Conservation (phyloP, 345 rosid genomes). For the Citrus cavaleriei region DNA sequence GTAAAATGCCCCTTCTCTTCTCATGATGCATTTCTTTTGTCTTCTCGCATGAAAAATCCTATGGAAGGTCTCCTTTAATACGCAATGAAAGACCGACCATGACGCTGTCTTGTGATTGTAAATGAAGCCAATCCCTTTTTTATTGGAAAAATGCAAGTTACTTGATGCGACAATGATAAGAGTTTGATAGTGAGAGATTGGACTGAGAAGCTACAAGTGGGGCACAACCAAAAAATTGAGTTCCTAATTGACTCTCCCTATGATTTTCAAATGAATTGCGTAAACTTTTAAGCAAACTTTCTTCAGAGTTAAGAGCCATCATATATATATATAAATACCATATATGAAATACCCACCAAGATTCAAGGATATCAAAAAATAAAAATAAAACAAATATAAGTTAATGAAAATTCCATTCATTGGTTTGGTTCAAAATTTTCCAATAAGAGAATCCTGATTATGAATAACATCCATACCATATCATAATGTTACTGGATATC, state of each 20-base stretch:
- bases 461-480: conserved; percentile 8
- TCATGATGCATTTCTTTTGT: too few relatives aligned
- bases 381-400: background rate
- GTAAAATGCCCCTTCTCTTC: too few relatives aligned
- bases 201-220: background rate
- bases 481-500: background rate
- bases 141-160: background rate
- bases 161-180: background rate
- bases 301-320: too few relatives aligned
- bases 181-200: background rate
- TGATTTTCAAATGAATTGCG: too few relatives aligned
- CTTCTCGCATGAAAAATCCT: too few relatives aligned
- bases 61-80: too few relatives aligned
- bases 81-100: background rate
- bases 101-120: too few relatives aligned
- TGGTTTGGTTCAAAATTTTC: conserved; percentile 25
- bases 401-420: background rate
- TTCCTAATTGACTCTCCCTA: too few relatives aligned
- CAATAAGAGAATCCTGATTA: background rate
- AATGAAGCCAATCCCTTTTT: too few relatives aligned
- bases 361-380: background rate
- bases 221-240: background rate
- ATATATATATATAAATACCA: too few relatives aligned
- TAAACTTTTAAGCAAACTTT: too few relatives aligned
- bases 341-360: too few relatives aligned